These are phyloP conservation scores for Chaetomium fimeti DNA, from an alignment of 495 filamentous ascomycete species.

Conservation along the genomic window DNA sequence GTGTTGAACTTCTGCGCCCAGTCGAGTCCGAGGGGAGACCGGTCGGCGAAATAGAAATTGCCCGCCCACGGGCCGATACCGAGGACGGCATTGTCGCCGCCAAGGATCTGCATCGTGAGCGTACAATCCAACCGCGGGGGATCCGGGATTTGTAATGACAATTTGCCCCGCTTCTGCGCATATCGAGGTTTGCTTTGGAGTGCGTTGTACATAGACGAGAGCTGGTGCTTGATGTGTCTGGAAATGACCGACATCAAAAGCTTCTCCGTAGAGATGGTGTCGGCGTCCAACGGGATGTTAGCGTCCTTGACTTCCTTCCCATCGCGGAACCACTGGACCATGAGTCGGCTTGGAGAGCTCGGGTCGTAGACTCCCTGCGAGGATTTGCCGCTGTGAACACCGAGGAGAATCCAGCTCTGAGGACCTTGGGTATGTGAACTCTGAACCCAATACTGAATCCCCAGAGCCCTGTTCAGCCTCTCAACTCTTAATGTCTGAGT, in stretches of 20 bases:
- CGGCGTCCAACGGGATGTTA: conserved; percentile 62
- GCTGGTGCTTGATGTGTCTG: conserved; percentile 65
- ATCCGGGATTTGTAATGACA: conserved; percentile 54
- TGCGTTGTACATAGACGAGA: conserved; percentile 58
- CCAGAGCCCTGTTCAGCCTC: conserved; percentile 69
- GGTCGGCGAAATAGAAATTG: conserved; percentile 39
- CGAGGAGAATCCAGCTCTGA: conserved; percentile 91
- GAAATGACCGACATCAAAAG: conserved; percentile 73
- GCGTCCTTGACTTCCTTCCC: conserved; percentile 66
- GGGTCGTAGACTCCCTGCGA: conserved; percentile 35
- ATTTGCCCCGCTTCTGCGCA: conserved; percentile 51
- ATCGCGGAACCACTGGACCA: conserved; percentile 81
- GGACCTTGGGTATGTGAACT: conserved; percentile 52
- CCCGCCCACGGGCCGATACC: conserved; percentile 68
- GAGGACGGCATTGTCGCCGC: conserved; percentile 55
- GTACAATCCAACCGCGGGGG: conserved; percentile 63
- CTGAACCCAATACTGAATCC: conserved; percentile 86
- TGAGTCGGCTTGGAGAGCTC: conserved; percentile 52
- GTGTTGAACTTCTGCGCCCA: conserved; percentile 51
- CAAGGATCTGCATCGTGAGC: conserved; percentile 66
- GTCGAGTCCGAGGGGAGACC: neutral
- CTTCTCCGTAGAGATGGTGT: conserved; percentile 65
- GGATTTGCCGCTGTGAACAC: conserved; percentile 63
- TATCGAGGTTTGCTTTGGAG: conserved; percentile 60
- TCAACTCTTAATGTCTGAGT: conserved; percentile 49